Evolutionary conservation across 257 asterid species (phyloP).

Genomic region (Salvia hispanica): DNA sequence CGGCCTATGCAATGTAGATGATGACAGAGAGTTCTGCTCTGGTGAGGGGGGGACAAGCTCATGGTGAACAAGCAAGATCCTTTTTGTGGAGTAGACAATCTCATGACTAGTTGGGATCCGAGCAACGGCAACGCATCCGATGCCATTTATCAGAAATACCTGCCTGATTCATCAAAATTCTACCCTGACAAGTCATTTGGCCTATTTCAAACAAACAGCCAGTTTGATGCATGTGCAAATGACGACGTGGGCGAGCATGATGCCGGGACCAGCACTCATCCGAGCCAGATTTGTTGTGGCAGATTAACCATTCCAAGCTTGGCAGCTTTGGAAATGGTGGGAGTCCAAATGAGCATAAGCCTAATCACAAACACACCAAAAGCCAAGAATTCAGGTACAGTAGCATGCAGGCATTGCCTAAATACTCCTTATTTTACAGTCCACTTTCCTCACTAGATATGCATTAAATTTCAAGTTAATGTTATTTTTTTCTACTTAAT

Average conservation of each 20-base stretch:
- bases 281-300: conserved; percentile 89
- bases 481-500: too few species aligned
- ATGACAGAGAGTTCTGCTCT: conserved; percentile 54
- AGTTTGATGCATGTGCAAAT: conserved; percentile 48
- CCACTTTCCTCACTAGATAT: not conserved
- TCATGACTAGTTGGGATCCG: conserved; percentile 52
- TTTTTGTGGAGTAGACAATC: conserved; percentile 31
- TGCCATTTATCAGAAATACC: conserved; percentile 54
- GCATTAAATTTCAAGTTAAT: too few species aligned
- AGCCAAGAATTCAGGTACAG: conserved; percentile 68
- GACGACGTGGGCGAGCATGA: conserved; percentile 80
- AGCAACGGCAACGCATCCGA: conserved; percentile 48
- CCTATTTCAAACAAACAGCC: conserved; percentile 45
- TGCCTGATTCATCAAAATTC: conserved; percentile 50
- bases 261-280: conserved; percentile 82
- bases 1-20: conserved; percentile 43
- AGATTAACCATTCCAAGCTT: conserved; percentile 65
- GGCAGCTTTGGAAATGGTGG: conserved; percentile 52
- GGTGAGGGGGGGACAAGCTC: conserved; percentile 93
- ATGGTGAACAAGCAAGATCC: conserved; percentile 83
- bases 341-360: conserved; percentile 54
- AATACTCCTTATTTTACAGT: not conserved
- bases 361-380: conserved; percentile 51
- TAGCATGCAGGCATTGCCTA: not conserved
- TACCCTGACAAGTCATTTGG: conserved; percentile 50